A percentile compares a stretch with the other conserved stretches of the same genome.
phyloP scores from a whole-genome alignment of 129 eudicot genomes.

The Tanacetum coccineum region DNA sequence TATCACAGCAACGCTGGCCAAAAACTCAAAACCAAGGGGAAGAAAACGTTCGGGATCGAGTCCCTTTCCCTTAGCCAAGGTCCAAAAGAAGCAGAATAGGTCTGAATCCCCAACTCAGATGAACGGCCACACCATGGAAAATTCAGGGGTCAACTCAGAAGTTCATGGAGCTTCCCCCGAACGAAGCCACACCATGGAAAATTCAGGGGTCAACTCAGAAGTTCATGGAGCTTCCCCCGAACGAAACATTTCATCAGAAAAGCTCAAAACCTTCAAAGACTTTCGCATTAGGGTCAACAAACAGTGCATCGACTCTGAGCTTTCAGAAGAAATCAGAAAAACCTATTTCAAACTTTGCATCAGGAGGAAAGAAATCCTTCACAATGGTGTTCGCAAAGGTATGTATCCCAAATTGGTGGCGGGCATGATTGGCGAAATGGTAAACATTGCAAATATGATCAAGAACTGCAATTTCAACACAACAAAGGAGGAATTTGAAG shows the following conservation, averaged over 20 bases:
- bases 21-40: conserved; percentile 26
- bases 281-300: conserved; percentile 54
- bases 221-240: conserved; percentile 23
- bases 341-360: conserved; percentile 57
- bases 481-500: conserved; percentile 45
- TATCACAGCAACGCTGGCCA: background rate
- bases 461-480: conserved; percentile 48
- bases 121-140: conserved; percentile 23
- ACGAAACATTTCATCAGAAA: conserved; percentile 28
- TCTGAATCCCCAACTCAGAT: conserved; percentile 11
- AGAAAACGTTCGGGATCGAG: conserved; percentile 33
- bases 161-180: conserved; percentile 23
- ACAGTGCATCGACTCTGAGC: conserved; percentile 54
- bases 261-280: conserved; percentile 49
- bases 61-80: conserved; percentile 28
- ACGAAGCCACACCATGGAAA: too few relatives aligned
- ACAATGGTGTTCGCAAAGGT: conserved; percentile 46
- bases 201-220: conserved; percentile 30
- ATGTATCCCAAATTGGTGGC: conserved; percentile 48
- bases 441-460: conserved; percentile 52
- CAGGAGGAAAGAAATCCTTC: conserved; percentile 48
- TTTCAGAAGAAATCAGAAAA: conserved; percentile 43
- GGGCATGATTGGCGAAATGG: conserved; percentile 61
- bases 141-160: conserved; percentile 30
- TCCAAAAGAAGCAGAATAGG: conserved; percentile 39